A percentile compares a stretch with the other conserved stretches of the same genome.
Conservation (phyloP, 148 eudicot genomes). For the Polygonum aviculare region DNA sequence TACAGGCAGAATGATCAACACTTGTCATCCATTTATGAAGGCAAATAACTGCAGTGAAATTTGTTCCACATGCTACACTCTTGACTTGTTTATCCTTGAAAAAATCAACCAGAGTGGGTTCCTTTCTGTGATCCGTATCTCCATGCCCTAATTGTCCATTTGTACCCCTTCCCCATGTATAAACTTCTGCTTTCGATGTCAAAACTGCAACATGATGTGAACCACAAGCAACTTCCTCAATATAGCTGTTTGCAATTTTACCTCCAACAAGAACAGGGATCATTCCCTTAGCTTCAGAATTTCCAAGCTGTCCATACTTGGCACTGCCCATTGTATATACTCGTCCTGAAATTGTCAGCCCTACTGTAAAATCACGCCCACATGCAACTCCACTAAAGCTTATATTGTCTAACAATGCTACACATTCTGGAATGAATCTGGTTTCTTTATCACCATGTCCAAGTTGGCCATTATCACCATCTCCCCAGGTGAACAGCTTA, state of each 20-base stretch:
- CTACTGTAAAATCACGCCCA: constrained; percentile 58
- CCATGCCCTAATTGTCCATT: constrained; percentile 92
- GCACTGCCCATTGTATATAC: constrained; percentile 71
- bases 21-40: constrained; percentile 62
- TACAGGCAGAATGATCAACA: constrained; percentile 65
- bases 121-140: constrained; percentile 44
- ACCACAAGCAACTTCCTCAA: constrained; percentile 84
- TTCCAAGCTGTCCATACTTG: constrained; percentile 52
- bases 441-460: constrained; percentile 70
- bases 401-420: constrained; percentile 30
- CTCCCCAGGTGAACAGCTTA: constrained; percentile 87
- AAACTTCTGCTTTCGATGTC: constrained; percentile 69
- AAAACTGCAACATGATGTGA: constrained; percentile 76
- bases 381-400: constrained; percentile 61
- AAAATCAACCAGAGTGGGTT: constrained; percentile 52
- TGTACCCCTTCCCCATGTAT: constrained; percentile 91
- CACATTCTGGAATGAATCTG: constrained; percentile 48
- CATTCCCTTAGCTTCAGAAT: constrained; percentile 42
- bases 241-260: constrained; percentile 31
- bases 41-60: constrained; percentile 69
- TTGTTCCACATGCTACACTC: constrained; percentile 70
- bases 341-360: constrained; percentile 51
- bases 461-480: constrained; percentile 76
- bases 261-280: constrained; percentile 45
- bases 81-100: constrained; percentile 74